These are phyloP conservation scores for Chernovozyma aurita DNA, from an alignment of 1,139 yeast genomes.

Conservation along the genomic window DNA sequence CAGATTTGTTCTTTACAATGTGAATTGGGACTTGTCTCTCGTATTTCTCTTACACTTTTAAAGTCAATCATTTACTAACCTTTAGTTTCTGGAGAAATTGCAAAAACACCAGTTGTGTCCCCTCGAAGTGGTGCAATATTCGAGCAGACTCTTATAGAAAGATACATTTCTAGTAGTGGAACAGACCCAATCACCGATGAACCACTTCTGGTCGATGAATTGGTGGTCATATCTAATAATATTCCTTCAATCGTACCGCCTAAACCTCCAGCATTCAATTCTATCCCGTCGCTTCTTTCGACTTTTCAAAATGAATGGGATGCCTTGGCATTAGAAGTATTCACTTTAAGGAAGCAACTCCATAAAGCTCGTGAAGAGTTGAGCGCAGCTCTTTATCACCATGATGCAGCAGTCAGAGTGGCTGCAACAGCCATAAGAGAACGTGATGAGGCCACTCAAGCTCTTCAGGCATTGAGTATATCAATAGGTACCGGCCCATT, in stretches of 20 bases:
- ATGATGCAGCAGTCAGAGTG: conserved; percentile 88
- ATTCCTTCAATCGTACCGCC: conserved; percentile 33
- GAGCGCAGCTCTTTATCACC: conserved; percentile 72
- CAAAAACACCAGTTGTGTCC: conserved; percentile 70
- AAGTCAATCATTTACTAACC: no score
- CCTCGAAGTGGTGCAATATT: conserved; percentile 69
- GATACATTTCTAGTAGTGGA: conserved; percentile 61
- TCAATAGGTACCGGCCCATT: conserved; percentile 21
- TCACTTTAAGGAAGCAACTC: conserved; percentile 69
- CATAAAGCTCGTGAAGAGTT: conserved; percentile 65
- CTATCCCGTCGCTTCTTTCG: conserved; percentile 74
- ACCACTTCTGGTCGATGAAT: conserved; percentile 53
- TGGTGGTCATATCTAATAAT: conserved; percentile 39
- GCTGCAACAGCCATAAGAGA: conserved; percentile 72
- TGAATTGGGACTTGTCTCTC: no score
- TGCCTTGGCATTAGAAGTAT: conserved; percentile 75
- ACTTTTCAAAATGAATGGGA: conserved; percentile 90
- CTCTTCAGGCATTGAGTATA: conserved; percentile 46
- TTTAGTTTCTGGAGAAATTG: conserved; percentile 61
- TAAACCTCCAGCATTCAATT: conserved; percentile 48
- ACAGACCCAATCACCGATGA: conserved; percentile 75
- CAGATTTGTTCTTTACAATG: no score
- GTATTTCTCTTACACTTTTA: no score
- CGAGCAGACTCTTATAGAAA: conserved; percentile 57
- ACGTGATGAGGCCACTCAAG: conserved; percentile 65